Percentiles rank a stretch among this genome's conserved stretches.
Conservation (phyloP, 768 basidiomycete species). For the Hortiboletus flavorubellus region DNA sequence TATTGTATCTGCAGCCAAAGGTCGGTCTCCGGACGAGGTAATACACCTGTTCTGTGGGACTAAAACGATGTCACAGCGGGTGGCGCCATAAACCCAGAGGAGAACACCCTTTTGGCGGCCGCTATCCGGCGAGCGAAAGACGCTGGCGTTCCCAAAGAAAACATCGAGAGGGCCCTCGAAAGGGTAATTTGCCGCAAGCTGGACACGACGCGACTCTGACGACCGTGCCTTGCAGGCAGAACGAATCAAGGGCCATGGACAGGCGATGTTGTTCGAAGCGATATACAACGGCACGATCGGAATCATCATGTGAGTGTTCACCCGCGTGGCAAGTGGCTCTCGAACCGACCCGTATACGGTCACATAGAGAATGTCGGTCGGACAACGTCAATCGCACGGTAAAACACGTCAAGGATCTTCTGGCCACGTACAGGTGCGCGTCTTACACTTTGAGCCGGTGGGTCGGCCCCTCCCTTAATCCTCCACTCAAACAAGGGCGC, state of each 20-base stretch:
- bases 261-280: constrained; percentile 55
- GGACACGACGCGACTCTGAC: neutral
- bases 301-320: constrained; percentile 53
- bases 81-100: constrained; percentile 50
- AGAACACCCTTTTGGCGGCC: constrained; percentile 51
- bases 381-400: constrained; percentile 64
- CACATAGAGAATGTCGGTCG: constrained; percentile 54
- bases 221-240: constrained; percentile 37
- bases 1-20: constrained; percentile 55
- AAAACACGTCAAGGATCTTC: constrained; percentile 50
- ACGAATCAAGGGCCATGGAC: constrained; percentile 48
- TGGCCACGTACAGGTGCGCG: constrained; percentile 47
- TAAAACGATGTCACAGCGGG: constrained; percentile 39
- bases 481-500: constrained; percentile 43
- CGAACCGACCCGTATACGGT: constrained; percentile 23
- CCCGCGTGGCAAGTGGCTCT: neutral
- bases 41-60: neutral
- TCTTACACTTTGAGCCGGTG: neutral
- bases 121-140: constrained; percentile 56
- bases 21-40: constrained; percentile 34
- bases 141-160: constrained; percentile 63
- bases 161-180: constrained; percentile 59
- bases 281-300: constrained; percentile 58
- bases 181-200: constrained; percentile 36
- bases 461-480: neutral